phyloP scores from a whole-genome alignment of 2,329 filamentous ascomycete species.

The Fusarium newnesense region DNA sequence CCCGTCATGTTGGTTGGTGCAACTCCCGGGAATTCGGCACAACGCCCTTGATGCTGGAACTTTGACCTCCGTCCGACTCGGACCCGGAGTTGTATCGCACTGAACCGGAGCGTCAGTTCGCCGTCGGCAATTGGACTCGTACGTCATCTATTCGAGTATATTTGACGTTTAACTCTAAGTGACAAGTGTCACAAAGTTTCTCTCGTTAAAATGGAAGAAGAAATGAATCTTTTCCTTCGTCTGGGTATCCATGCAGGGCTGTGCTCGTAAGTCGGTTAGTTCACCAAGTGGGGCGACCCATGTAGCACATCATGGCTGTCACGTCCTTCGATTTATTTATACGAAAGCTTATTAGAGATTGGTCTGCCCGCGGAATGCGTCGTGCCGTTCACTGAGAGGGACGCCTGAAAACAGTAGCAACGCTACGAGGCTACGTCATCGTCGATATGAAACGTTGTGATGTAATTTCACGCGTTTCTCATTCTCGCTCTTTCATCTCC shows the following conservation, averaged over 20 bases:
- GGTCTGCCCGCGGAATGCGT: neutral
- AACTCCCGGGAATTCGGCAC: neutral
- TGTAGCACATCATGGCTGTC: constrained; percentile 1
- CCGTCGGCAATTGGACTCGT: neutral
- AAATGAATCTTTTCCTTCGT: neutral
- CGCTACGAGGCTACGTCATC: neutral
- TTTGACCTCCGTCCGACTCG: neutral
- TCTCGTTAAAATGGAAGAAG: neutral
- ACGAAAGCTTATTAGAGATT: neutral
- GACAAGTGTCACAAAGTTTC: neutral
- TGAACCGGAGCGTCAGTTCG: neutral
- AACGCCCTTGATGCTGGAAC: neutral
- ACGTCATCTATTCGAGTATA: neutral
- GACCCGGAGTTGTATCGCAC: neutral
- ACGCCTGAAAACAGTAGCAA: neutral
- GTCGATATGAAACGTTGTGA: neutral
- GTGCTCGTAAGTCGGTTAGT: neutral
- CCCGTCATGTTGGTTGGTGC: neutral
- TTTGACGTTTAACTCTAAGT: neutral
- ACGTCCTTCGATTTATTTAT: neutral
- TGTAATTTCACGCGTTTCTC: neutral
- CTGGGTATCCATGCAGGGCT: neutral
- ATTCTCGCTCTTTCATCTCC: neutral
- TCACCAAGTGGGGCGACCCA: neutral
- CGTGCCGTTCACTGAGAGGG: neutral